Conservation (phyloP, 306 rosid species). For the Pachyrhizus erosus region DNA sequence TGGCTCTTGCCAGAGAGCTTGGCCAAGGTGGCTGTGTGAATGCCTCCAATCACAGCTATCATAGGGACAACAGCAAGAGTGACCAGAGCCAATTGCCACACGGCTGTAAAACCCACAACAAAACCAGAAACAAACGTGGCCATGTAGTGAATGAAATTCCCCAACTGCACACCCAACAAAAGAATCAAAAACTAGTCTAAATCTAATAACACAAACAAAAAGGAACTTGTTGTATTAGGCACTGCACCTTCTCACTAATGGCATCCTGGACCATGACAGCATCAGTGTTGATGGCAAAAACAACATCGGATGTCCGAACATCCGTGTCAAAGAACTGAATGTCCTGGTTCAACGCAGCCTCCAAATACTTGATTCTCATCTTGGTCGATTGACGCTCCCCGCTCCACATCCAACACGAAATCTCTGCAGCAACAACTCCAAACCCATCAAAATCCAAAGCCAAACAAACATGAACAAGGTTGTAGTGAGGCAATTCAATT, state of each 20-base stretch:
- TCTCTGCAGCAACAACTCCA: slow-evolving; percentile 65
- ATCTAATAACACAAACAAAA: slow-evolving; percentile 8
- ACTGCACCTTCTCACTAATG: slow-evolving; percentile 92
- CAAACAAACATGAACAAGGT: not conserved
- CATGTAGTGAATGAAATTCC: slow-evolving; percentile 96
- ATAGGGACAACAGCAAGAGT: slow-evolving; percentile 96
- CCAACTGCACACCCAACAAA: slow-evolving; percentile 70
- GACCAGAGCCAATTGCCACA: slow-evolving; percentile 95
- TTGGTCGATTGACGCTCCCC: slow-evolving; percentile 95
- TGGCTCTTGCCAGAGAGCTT: slow-evolving; percentile 92
- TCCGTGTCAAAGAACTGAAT: slow-evolving; percentile 89
- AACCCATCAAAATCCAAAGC: not conserved
- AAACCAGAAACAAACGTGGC: slow-evolving; percentile 98
- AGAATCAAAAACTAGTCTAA: slow-evolving; percentile 19
- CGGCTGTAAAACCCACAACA: slow-evolving; percentile 95
- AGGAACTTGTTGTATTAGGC: not conserved
- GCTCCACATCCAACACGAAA: slow-evolving; percentile 99
- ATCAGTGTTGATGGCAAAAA: slow-evolving; percentile 87
- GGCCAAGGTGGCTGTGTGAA: slow-evolving; percentile 80
- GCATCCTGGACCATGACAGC: slow-evolving; percentile 99
- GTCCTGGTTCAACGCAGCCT: slow-evolving; percentile 92
- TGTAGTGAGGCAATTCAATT: not conserved
- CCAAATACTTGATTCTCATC: slow-evolving; percentile 94
- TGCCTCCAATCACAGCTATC: slow-evolving; percentile 90
- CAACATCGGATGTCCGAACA: slow-evolving; percentile 95